These are phyloP conservation scores for Curvularia lunata DNA, from an alignment of 2,329 filamentous ascomycete genomes.

Conservation along the genomic window DNA sequence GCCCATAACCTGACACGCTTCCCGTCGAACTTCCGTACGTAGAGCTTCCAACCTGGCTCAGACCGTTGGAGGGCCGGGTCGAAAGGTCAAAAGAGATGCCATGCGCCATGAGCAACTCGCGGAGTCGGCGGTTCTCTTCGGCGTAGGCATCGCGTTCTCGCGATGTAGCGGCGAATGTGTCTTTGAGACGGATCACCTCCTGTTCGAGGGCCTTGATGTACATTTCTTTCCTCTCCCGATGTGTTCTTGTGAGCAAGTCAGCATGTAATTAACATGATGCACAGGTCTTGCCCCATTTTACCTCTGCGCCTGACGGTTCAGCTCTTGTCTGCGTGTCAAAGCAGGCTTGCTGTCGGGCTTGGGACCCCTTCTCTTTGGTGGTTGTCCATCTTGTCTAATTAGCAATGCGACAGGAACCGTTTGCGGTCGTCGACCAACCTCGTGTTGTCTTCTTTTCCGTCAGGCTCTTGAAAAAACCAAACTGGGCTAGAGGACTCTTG, in stretches of 20 bases:
- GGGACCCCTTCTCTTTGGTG: slow-evolving; percentile 86
- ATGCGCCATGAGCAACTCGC: slow-evolving; percentile 64
- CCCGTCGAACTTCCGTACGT: slow-evolving; percentile 56
- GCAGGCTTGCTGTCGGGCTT: slow-evolving; percentile 97
- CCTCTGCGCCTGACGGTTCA: slow-evolving; percentile 96
- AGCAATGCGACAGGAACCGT: slow-evolving; percentile 6
- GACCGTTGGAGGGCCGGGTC: slow-evolving; percentile 43
- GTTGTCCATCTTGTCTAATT: slow-evolving; percentile 71
- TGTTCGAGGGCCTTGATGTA: slow-evolving; percentile 95
- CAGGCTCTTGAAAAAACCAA: slow-evolving; percentile 68
- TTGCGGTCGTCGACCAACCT: slow-evolving; percentile 56
- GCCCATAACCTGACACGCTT: slow-evolving; percentile 68
- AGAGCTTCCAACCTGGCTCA: slow-evolving; percentile 45
- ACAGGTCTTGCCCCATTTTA: slow-evolving; percentile 50
- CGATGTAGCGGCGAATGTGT: slow-evolving; percentile 75
- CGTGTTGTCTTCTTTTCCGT: slow-evolving; percentile 77
- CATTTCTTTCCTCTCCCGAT: slow-evolving; percentile 93
- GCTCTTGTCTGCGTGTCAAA: slow-evolving; percentile 85
- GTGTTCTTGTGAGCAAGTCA: slow-evolving; percentile 68
- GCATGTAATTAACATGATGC: neutral
- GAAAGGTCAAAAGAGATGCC: slow-evolving; percentile 63
- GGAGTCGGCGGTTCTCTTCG: slow-evolving; percentile 81
- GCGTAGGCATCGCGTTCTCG: slow-evolving; percentile 77
- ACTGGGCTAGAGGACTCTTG: slow-evolving; percentile 48
- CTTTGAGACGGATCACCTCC: slow-evolving; percentile 86